Conservation (phyloP, 805 yeast species). For the Nakazawaea anatomiae region DNA sequence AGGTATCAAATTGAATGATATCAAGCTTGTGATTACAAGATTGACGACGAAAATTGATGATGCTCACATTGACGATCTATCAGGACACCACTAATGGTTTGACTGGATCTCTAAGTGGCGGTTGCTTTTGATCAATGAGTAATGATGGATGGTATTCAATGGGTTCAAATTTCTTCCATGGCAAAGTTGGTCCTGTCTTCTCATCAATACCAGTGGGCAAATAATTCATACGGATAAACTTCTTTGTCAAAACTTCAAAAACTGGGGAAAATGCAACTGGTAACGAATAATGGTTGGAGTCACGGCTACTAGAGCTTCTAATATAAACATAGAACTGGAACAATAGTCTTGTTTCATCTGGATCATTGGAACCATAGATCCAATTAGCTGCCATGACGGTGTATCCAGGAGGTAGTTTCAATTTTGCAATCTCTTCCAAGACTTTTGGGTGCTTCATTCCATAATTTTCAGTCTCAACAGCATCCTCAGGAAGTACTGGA, state of each 20-base stretch:
- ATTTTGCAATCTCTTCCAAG: conserved; percentile 58
- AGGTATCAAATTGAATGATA: not conserved
- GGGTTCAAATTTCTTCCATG: conserved; percentile 54
- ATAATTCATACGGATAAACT: conserved; percentile 67
- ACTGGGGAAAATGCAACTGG: conserved; percentile 74
- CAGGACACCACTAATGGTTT: conserved; percentile 62
- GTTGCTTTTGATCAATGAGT: conserved; percentile 42
- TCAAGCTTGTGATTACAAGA: not conserved
- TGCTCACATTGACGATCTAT: too few species aligned
- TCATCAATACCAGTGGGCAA: conserved; percentile 70
- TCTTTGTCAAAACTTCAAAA: conserved; percentile 52
- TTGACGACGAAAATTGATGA: not conserved
- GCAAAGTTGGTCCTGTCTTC: conserved; percentile 44
- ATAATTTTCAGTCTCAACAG: conserved; percentile 45
- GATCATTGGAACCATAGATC: conserved; percentile 80
- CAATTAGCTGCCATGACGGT: conserved; percentile 67
- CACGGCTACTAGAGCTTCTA: conserved; percentile 56
- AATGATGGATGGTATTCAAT: conserved; percentile 74
- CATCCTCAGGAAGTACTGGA: conserved; percentile 65
- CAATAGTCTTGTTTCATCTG: conserved; percentile 53
- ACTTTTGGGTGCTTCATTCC: conserved; percentile 51
- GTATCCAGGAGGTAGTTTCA: conserved; percentile 52
- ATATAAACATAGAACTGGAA: conserved; percentile 74
- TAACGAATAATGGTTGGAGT: conserved; percentile 69
- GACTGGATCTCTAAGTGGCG: conserved; percentile 41